These are phyloP conservation scores for Phytophthora hybrid DNA, from an alignment of 352 stramenopile species.

Conservation along the genomic window DNA sequence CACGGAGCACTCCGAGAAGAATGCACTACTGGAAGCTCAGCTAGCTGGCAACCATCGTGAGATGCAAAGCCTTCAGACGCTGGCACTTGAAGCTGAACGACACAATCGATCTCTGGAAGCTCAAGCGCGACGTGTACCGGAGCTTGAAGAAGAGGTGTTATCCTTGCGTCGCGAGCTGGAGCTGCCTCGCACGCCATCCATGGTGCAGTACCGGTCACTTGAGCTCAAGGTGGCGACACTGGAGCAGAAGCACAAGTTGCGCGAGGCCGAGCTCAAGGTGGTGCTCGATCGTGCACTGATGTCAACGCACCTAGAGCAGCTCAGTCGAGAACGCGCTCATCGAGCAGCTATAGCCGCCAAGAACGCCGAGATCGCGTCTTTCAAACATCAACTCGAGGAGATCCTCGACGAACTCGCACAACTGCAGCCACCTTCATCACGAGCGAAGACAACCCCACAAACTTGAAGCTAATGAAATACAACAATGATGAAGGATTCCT, in stretches of 20 bases:
- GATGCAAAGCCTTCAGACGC: conserved; percentile 48
- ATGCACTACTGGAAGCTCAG: conserved; percentile 38
- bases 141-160: conserved; percentile 66
- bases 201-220: conserved; percentile 80
- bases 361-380: conserved; percentile 80
- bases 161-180: conserved; percentile 50
- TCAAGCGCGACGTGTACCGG: conserved; percentile 42
- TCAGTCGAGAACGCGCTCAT: conserved; percentile 63
- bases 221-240: conserved; percentile 82
- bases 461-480: conserved; percentile 5
- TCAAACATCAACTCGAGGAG: conserved; percentile 77
- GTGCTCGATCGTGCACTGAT: conserved; percentile 71
- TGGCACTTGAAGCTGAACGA: conserved; percentile 32
- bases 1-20: conserved; percentile 27
- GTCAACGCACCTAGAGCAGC: conserved; percentile 75
- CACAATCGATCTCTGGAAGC: conserved; percentile 42
- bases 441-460: conserved; percentile 7
- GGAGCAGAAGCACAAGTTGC: conserved; percentile 76
- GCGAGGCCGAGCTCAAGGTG: conserved; percentile 78
- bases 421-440: conserved; percentile 30
- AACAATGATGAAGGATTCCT: conserved; percentile 10
- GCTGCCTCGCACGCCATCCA: conserved; percentile 78
- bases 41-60: conserved; percentile 38
- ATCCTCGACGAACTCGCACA: conserved; percentile 69
- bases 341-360: conserved; percentile 70